Evolutionary conservation across 2,329 filamentous ascomycete species (phyloP).

Genomic region (Paracorniculantispora psalliotae): DNA sequence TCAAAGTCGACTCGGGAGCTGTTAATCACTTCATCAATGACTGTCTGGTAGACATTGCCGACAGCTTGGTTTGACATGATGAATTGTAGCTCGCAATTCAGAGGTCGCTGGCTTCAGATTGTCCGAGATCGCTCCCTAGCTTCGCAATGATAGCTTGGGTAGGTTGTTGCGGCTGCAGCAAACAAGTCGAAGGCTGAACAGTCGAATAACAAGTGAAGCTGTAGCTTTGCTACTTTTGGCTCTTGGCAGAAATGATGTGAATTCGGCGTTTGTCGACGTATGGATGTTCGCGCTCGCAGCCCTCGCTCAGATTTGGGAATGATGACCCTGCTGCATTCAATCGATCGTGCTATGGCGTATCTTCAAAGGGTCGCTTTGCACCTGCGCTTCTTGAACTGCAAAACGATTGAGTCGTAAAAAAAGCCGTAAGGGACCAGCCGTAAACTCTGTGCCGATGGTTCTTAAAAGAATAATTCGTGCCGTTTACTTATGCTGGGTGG

Average conservation of each 20-base stretch:
- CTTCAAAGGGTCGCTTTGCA: not conserved
- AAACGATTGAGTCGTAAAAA: not conserved
- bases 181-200: not conserved
- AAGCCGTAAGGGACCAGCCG: not conserved
- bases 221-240: not conserved
- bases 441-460: not conserved
- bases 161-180: not conserved
- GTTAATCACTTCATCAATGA: conserved; percentile 83
- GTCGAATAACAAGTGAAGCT: not conserved
- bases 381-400: not conserved
- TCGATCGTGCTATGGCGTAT: not conserved
- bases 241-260: not conserved
- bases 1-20: conserved; percentile 94
- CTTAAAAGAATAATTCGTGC: not conserved
- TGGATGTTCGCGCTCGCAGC: not conserved
- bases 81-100: conserved; percentile 9
- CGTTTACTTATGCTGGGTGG: conserved; percentile 10
- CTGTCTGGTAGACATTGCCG: conserved; percentile 74
- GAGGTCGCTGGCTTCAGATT: not conserved
- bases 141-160: not conserved
- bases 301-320: not conserved
- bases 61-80: conserved; percentile 56
- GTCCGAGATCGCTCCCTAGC: conserved; percentile 11
- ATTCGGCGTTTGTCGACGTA: not conserved
- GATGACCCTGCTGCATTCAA: not conserved